A percentile compares a stretch with the other conserved stretches of the same genome.
phyloP scores from a whole-genome alignment of 495 filamentous ascomycete genomes.

The Penicillium herquei region DNA sequence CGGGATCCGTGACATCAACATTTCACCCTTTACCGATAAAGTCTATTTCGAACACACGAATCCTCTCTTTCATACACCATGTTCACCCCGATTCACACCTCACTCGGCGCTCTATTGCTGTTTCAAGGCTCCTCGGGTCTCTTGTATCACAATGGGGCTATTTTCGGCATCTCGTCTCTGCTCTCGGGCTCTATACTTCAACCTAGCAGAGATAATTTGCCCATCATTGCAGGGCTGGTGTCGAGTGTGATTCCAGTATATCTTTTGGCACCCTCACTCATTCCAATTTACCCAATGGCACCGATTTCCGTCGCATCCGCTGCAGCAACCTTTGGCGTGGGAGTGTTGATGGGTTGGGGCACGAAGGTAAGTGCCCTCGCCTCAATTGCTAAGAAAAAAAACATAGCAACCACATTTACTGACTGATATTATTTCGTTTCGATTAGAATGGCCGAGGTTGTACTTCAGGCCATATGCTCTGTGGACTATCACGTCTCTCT shows the following conservation, averaged over 20 bases:
- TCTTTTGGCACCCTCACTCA: conserved; percentile 40
- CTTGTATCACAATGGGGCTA: conserved; percentile 52
- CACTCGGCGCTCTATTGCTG: conserved; percentile 54
- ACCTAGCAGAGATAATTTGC: conserved; percentile 41
- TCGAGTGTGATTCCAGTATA: conserved; percentile 43
- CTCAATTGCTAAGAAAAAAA: too few species aligned
- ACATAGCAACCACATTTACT: not conserved
- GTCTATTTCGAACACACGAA: conserved; percentile 10
- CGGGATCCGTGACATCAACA: not conserved
- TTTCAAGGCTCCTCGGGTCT: conserved; percentile 52
- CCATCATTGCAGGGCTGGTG: conserved; percentile 49
- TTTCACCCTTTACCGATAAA: conserved; percentile 5
- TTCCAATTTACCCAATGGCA: conserved; percentile 40
- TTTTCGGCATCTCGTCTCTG: conserved; percentile 56
- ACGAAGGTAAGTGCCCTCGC: conserved; percentile 44
- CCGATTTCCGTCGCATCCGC: conserved; percentile 31
- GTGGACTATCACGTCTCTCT: conserved; percentile 53
- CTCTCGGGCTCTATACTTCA: conserved; percentile 39
- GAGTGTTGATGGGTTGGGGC: conserved; percentile 53
- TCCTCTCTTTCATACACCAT: conserved; percentile 30
- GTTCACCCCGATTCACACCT: conserved; percentile 59
- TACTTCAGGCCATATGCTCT: conserved; percentile 63
- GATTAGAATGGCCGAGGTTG: conserved; percentile 55
- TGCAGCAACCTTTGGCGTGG: conserved; percentile 40
- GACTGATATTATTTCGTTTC: conserved; percentile 1